Percentiles rank a stretch among this genome's conserved stretches.
Evolutionary conservation across 345 rosid genomes (phyloP).

Genomic region (Linum lewisii): DNA sequence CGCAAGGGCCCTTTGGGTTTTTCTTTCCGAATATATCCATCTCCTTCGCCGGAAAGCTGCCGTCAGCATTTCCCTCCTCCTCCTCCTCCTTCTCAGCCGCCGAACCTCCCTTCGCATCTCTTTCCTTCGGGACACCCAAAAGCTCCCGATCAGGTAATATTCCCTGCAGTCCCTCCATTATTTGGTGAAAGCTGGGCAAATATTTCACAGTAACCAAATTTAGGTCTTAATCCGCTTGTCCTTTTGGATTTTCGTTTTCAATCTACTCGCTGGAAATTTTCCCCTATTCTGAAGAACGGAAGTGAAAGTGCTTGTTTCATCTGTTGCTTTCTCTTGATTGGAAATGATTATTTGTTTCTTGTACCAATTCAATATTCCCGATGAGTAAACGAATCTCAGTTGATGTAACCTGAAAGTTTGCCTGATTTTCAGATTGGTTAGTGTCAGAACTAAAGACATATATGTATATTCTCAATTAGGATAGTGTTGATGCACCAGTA

Average conservation of each 20-base stretch:
- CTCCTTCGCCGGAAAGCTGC: no score
- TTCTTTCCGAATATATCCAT: no score
- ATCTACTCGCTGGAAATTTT: background rate
- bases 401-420: background rate
- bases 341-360: background rate
- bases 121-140: no score
- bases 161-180: no score
- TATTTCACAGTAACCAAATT: background rate
- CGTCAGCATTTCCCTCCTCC: no score
- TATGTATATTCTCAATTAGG: background rate
- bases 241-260: no score
- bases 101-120: no score
- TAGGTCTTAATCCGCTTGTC: background rate
- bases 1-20: no score
- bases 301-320: background rate
- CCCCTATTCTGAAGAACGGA: background rate
- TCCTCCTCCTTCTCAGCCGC: no score
- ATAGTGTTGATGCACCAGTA: no score
- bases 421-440: background rate
- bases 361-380: no score
- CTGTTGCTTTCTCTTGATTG: background rate
- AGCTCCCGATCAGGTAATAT: background rate
- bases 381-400: background rate
- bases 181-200: background rate
- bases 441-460: no score